phyloP scores from a whole-genome alignment of 139 green algal genomes.

The Haematococcus lacustris region DNA sequence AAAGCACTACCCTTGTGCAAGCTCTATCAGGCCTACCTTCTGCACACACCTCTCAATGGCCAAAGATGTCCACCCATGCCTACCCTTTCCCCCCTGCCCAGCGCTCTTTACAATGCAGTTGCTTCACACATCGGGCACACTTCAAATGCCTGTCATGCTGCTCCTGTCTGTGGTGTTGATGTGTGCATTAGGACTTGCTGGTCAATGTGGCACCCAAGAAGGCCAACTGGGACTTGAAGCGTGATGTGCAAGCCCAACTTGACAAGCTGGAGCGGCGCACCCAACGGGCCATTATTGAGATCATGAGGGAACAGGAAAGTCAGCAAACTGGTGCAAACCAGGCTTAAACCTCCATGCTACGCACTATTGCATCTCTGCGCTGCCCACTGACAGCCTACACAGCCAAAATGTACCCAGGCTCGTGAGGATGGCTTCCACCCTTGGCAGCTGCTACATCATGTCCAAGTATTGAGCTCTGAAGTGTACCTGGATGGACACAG shows the following conservation, averaged over 20 bases:
- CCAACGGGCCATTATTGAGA: slow-evolving; percentile 62
- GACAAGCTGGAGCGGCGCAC: slow-evolving; percentile 71
- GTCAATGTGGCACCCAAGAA: slow-evolving; percentile 80
- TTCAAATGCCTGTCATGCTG: not conserved
- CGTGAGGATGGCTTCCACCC: no score
- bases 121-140: not conserved
- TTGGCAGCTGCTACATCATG: no score
- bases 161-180: not conserved
- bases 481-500: no score
- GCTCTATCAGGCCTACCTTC: not conserved
- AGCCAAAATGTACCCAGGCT: no score
- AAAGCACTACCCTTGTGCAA: not conserved
- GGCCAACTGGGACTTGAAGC: slow-evolving; percentile 81
- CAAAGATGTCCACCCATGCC: no score
- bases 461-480: no score
- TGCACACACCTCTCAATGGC: not conserved
- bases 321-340: no score
- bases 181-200: slow-evolving; percentile 61
- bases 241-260: slow-evolving; percentile 67
- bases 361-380: no score
- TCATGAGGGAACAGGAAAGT: slow-evolving; percentile 54
- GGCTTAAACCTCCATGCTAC: no score
- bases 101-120: not conserved
- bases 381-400: no score
- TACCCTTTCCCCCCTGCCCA: no score